A percentile compares a stretch with the other conserved stretches of the same genome.
phyloP scores from a whole-genome alignment of 768 basidiomycete genomes.

The Mycena polygramma region DNA sequence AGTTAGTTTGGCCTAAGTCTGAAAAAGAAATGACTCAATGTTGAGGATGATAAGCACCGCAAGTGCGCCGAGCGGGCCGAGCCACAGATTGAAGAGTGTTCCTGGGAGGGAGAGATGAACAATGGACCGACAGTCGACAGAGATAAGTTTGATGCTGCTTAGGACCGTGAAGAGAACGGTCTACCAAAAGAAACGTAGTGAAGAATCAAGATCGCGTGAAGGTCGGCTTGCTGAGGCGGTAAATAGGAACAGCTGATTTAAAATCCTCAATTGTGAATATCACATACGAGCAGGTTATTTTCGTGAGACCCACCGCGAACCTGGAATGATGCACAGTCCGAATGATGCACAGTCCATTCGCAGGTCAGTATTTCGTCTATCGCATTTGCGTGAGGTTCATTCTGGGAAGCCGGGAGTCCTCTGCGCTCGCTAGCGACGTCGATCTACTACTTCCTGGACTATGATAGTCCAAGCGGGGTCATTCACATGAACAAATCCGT shows the following conservation, averaged over 20 bases:
- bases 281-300: slow-evolving; percentile 10
- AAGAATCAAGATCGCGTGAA: too few relatives aligned
- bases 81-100: too few relatives aligned
- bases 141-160: too few relatives aligned
- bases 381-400: not conserved
- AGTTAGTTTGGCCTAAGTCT: too few relatives aligned
- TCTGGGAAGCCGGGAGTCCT: not conserved
- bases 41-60: too few relatives aligned
- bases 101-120: too few relatives aligned
- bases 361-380: not conserved
- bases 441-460: slow-evolving; percentile 58
- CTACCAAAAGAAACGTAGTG: too few relatives aligned
- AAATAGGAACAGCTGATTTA: not conserved
- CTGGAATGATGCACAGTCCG: too few relatives aligned
- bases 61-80: too few relatives aligned
- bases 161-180: too few relatives aligned
- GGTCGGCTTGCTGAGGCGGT: slow-evolving; percentile 1
- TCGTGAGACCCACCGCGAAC: slow-evolving; percentile 15
- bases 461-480: slow-evolving; percentile 54
- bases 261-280: not conserved
- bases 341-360: slow-evolving; percentile 21
- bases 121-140: too few relatives aligned
- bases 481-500: slow-evolving; percentile 65
- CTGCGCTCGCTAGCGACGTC: slow-evolving; percentile 18
- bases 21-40: too few relatives aligned